These are phyloP conservation scores for Cystoderma amianthinum DNA, from an alignment of 768 basidiomycete genomes.

Conservation along the genomic window DNA sequence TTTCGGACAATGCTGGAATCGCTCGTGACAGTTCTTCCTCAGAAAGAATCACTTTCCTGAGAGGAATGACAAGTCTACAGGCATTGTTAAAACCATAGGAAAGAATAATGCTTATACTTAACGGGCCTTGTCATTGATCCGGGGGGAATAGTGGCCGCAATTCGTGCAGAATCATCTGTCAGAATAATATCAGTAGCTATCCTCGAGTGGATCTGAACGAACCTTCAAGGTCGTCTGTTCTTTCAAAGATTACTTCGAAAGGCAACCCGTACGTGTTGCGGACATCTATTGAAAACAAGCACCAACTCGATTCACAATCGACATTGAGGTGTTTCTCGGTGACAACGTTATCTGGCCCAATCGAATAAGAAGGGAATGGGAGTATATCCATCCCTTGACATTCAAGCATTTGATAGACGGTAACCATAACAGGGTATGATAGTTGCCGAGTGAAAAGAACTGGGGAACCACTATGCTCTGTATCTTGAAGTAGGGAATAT, in stretches of 20 bases:
- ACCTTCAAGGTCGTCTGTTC: too few relatives aligned
- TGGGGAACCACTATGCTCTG: constrained; percentile 26
- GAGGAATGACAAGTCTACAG: constrained; percentile 57
- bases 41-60: constrained; percentile 62
- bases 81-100: constrained; percentile 1
- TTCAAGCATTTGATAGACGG: constrained; percentile 94
- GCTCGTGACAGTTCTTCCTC: constrained; percentile 51
- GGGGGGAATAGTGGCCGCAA: constrained; percentile 67
- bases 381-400: constrained; percentile 79
- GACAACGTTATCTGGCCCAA: constrained; percentile 7
- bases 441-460: constrained; percentile 84
- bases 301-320: constrained; percentile 61
- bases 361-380: constrained; percentile 43
- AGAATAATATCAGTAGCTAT: too few relatives aligned
- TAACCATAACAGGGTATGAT: constrained; percentile 83
- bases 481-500: constrained; percentile 65
- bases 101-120: neutral
- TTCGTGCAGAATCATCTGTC: constrained; percentile 34
- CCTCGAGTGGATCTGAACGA: too few relatives aligned
- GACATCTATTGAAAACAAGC: constrained; percentile 86
- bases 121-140: constrained; percentile 78
- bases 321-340: constrained; percentile 24
- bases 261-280: constrained; percentile 87
- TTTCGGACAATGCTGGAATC: constrained; percentile 80
- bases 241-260: constrained; percentile 79